A percentile compares a stretch with the other conserved stretches of the same genome.
Conservation (phyloP, 2,329 filamentous ascomycete species). For the Fusarium gaditjirri region DNA sequence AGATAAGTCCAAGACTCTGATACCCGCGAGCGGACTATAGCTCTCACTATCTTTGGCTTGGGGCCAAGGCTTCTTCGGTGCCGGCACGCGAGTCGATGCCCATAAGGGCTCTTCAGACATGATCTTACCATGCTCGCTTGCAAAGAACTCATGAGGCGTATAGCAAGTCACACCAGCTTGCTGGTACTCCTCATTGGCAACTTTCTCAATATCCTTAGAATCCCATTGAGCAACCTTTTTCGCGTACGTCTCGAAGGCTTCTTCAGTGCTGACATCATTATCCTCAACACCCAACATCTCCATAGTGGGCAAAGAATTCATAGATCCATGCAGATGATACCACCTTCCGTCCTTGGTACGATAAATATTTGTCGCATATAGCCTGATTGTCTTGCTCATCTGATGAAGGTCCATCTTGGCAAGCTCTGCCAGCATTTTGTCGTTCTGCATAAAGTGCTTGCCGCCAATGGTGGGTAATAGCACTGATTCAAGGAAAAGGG, state of each 20-base stretch:
- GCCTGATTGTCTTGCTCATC: neutral
- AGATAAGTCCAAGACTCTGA: neutral
- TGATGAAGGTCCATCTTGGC: neutral
- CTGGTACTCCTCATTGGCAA: neutral
- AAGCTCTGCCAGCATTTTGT: neutral
- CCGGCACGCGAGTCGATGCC: neutral
- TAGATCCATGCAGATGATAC: neutral
- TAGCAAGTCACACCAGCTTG: neutral
- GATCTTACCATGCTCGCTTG: neutral
- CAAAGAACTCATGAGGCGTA: neutral
- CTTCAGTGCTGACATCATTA: neutral
- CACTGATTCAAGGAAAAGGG: neutral
- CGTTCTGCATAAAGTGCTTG: neutral
- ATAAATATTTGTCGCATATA: neutral
- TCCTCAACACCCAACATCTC: conserved; percentile 1
- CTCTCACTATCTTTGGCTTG: neutral
- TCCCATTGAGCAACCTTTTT: neutral
- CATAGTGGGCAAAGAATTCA: neutral
- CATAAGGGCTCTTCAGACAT: neutral
- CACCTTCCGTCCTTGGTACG: neutral
- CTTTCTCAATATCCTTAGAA: neutral
- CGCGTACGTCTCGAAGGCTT: neutral
- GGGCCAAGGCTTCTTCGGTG: neutral
- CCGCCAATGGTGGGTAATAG: neutral
- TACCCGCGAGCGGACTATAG: neutral